phyloP scores from a whole-genome alignment of 2,329 filamentous ascomycete species.

The Penicillium sp. region DNA sequence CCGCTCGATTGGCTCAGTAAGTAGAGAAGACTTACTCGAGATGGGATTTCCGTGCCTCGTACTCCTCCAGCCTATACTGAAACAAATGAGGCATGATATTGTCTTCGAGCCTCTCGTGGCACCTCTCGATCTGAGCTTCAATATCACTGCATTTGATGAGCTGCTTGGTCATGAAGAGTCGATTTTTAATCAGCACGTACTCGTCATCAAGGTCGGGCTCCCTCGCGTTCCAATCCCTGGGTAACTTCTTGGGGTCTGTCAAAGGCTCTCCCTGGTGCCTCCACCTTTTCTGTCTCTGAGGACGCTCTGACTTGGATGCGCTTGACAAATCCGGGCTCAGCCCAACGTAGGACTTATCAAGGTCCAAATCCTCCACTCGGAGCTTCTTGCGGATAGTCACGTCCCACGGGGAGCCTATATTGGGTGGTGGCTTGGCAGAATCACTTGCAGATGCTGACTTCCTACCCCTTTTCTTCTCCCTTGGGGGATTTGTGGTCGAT shows the following conservation, averaged over 20 bases:
- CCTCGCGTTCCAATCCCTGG: background rate
- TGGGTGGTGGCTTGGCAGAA: too few species aligned
- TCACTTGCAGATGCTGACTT: too few species aligned
- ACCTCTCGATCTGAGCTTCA: background rate
- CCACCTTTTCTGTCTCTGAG: background rate
- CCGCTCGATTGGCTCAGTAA: too few species aligned
- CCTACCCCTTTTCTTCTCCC: too few species aligned
- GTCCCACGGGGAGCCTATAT: background rate
- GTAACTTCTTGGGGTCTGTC: background rate
- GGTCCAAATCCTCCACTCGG: background rate
- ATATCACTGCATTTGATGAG: background rate
- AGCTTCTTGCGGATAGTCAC: background rate
- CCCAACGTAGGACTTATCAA: background rate
- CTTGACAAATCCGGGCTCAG: background rate
- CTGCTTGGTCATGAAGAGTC: too few species aligned
- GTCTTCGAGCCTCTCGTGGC: background rate
- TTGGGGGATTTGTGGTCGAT: too few species aligned
- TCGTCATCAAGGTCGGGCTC: constrained; percentile 1
- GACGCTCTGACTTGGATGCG: background rate
- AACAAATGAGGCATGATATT: constrained; percentile 1
- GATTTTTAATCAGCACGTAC: too few species aligned
- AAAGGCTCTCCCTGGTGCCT: constrained; percentile 1
- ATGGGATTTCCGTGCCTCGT: background rate
- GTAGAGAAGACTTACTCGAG: too few species aligned
- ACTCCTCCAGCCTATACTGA: background rate